These are phyloP conservation scores for Aegle marmelos DNA, from an alignment of 345 rosid species.

Conservation along the genomic window DNA sequence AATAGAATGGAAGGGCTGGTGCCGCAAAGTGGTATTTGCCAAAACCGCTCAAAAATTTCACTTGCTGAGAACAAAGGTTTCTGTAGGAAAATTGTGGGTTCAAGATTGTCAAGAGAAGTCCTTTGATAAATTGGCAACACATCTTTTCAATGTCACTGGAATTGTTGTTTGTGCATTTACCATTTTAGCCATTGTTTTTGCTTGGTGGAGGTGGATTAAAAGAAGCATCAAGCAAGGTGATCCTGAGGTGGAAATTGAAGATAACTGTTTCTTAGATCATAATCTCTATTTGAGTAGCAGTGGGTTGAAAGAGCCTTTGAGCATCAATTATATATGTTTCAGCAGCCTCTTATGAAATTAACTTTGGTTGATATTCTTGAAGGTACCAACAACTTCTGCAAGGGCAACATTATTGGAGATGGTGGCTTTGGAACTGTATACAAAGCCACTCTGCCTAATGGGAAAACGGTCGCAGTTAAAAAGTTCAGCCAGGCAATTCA, in stretches of 20 bases:
- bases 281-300: constrained; percentile 68
- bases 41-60: constrained; percentile 39
- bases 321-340: constrained; percentile 86
- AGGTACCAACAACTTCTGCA: constrained; percentile 74
- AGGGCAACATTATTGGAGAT: constrained; percentile 84
- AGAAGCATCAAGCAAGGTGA: constrained; percentile 37
- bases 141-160: constrained; percentile 53
- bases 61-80: constrained; percentile 62
- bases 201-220: constrained; percentile 40
- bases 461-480: constrained; percentile 83
- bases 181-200: constrained; percentile 30
- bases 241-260: constrained; percentile 48
- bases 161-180: constrained; percentile 41
- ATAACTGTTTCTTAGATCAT: constrained; percentile 47
- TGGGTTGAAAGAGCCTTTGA: constrained; percentile 77
- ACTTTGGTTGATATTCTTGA: constrained; percentile 71
- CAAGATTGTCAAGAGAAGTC: constrained; percentile 44
- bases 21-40: constrained; percentile 58
- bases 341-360: constrained; percentile 77
- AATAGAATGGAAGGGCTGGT: constrained; percentile 65
- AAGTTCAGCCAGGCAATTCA: constrained; percentile 70
- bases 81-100: constrained; percentile 47
- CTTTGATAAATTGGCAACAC: constrained; percentile 29
- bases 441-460: constrained; percentile 57
- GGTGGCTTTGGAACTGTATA: constrained; percentile 96